Evolutionary conservation across 345 rosid genomes (phyloP).

Genomic region (Citrus maxima): DNA sequence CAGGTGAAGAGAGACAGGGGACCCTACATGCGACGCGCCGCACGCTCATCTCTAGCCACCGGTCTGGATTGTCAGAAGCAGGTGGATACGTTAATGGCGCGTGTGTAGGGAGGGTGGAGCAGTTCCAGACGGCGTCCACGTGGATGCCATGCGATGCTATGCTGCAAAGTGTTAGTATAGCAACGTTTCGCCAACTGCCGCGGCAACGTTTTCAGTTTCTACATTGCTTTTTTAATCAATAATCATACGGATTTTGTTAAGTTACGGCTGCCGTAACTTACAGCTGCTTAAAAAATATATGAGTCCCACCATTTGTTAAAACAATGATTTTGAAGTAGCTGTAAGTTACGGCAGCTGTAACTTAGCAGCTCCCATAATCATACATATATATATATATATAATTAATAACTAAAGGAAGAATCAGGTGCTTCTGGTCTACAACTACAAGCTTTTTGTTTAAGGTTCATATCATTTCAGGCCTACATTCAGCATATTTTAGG

Average conservation of each 20-base stretch:
- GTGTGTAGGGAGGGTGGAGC: background rate
- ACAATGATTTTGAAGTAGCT: too few species aligned
- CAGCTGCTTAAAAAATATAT: too few species aligned
- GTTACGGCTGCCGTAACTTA: too few species aligned
- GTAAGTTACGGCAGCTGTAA: too few species aligned
- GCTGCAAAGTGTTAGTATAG: slow-evolving; percentile 10
- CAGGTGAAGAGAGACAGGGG: background rate
- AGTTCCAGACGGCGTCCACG: background rate
- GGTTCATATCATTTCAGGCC: too few species aligned
- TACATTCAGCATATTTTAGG: too few species aligned
- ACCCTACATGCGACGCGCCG: background rate
- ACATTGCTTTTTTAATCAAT: too few species aligned
- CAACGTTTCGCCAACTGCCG: slow-evolving; percentile 6
- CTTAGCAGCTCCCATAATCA: too few species aligned
- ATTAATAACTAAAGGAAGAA: background rate
- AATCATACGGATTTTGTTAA: too few species aligned
- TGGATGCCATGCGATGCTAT: background rate
- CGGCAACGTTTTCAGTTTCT: background rate
- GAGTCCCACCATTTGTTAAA: too few species aligned
- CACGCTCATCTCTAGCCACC: background rate
- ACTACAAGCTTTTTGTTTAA: background rate
- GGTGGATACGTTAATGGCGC: background rate
- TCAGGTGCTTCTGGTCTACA: slow-evolving; percentile 11
- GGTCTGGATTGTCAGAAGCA: background rate
- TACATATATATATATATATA: background rate